phyloP scores from a whole-genome alignment of 805 yeast species.

The Pichia nanzhaoensis region DNA sequence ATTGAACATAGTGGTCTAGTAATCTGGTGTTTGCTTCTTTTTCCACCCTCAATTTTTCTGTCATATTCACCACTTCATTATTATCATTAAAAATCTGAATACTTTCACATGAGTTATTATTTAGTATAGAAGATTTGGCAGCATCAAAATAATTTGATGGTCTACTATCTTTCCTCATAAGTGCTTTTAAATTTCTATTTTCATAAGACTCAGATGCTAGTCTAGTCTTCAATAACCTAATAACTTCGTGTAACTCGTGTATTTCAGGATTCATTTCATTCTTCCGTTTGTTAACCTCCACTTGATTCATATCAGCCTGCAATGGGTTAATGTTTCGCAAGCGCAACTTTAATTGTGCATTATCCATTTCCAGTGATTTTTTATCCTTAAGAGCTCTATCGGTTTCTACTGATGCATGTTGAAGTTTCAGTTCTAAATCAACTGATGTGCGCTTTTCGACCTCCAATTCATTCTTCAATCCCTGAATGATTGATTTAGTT shows the following conservation, averaged over 20 bases:
- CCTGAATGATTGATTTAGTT: slow-evolving; percentile 28
- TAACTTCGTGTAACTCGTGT: slow-evolving; percentile 41
- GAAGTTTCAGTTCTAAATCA: slow-evolving; percentile 22
- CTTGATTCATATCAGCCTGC: slow-evolving; percentile 7
- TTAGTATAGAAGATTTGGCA: too few relatives aligned
- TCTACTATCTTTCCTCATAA: slow-evolving; percentile 24
- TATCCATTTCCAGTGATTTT: slow-evolving; percentile 26
- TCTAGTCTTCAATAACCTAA: slow-evolving; percentile 54
- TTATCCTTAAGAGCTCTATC: slow-evolving; percentile 29
- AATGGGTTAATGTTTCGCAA: slow-evolving; percentile 21
- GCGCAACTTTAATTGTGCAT: slow-evolving; percentile 29
- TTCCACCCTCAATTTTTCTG: slow-evolving; percentile 21
- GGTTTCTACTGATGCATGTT: slow-evolving; percentile 28
- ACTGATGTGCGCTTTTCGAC: slow-evolving; percentile 23
- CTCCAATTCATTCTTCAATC: slow-evolving; percentile 25
- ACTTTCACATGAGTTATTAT: too few relatives aligned
- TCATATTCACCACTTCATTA: slow-evolving; percentile 2
- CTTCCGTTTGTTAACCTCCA: slow-evolving; percentile 3
- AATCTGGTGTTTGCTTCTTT: slow-evolving; percentile 28
- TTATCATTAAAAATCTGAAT: slow-evolving; percentile 9
- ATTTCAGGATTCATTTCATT: slow-evolving; percentile 10
- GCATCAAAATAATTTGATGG: neutral
- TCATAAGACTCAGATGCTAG: slow-evolving; percentile 61
- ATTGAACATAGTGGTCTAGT: slow-evolving; percentile 27
- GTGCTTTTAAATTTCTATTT: slow-evolving; percentile 41